Conservation (phyloP, 2,329 filamentous ascomycete species). For the Scytalidium sp. region DNA sequence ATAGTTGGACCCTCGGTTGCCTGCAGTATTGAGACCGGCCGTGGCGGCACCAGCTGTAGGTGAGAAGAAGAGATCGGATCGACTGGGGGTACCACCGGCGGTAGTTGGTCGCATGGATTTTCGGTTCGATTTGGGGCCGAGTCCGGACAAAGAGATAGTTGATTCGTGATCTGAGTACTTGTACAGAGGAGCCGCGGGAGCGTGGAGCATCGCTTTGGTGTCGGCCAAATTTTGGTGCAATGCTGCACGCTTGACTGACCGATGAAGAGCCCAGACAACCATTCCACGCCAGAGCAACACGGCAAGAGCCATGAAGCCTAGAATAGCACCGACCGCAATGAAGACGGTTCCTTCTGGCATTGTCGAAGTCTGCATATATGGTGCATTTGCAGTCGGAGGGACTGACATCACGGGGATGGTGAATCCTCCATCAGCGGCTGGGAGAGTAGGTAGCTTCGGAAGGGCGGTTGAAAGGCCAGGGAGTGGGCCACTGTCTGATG, state of each 20-base stretch:
- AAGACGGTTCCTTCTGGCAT: conserved; percentile 93
- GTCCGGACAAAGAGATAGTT: conserved; percentile 23
- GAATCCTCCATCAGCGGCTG: conserved; percentile 53
- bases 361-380: conserved; percentile 85
- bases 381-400: conserved; percentile 78
- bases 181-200: conserved; percentile 57
- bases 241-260: conserved; percentile 85
- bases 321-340: conserved; percentile 85
- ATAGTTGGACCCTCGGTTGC: conserved; percentile 72
- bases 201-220: conserved; percentile 63
- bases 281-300: conserved; percentile 85
- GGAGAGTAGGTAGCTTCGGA: conserved; percentile 31
- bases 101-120: conserved; percentile 32
- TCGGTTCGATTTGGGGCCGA: conserved; percentile 25
- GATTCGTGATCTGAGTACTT: conserved; percentile 57
- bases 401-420: conserved; percentile 72
- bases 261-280: conserved; percentile 86
- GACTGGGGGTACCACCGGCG: conserved; percentile 22
- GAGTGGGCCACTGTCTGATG: conserved; percentile 6
- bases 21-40: conserved; percentile 47
- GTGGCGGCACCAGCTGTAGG: conserved; percentile 72
- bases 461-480: background rate
- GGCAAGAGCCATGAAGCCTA: conserved; percentile 79
- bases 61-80: conserved; percentile 75
- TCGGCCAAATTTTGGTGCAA: conserved; percentile 67